Evolutionary conservation across 1,284 basidiomycete species (phyloP).

Genomic region (Microbotryum violaceum): DNA sequence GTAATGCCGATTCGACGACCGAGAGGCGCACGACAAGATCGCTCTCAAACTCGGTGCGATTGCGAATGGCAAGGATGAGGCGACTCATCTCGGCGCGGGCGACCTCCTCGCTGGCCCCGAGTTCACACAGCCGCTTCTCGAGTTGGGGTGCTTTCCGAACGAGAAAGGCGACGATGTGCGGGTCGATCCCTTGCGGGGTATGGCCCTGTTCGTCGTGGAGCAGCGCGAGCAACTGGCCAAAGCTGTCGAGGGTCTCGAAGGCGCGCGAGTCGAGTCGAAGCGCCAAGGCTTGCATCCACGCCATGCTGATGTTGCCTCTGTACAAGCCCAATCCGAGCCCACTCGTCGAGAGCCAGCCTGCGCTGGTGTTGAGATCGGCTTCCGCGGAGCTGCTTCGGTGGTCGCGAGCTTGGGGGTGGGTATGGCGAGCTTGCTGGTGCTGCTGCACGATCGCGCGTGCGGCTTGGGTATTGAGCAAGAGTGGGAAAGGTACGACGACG

Average conservation of each 20-base stretch:
- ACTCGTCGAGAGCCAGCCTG: neutral
- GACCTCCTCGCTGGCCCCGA: neutral
- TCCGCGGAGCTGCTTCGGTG: too few species aligned
- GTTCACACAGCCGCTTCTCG: neutral
- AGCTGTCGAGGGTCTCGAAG: neutral
- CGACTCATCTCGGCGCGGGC: neutral
- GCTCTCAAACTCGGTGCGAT: slow-evolving; percentile 2
- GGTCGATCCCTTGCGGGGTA: neutral
- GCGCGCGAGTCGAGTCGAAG: slow-evolving; percentile 1
- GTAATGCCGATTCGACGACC: slow-evolving; percentile 4
- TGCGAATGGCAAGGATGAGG: neutral
- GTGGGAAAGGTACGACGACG: neutral
- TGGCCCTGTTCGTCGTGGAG: neutral
- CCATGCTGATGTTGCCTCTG: slow-evolving; percentile 2
- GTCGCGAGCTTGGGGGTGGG: too few species aligned
- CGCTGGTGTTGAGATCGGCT: too few species aligned
- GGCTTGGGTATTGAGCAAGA: too few species aligned
- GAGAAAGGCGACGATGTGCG: slow-evolving; percentile 10
- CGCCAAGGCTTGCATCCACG: slow-evolving; percentile 24
- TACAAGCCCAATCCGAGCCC: slow-evolving; percentile 7
- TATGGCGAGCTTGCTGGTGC: too few species aligned
- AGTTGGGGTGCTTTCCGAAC: slow-evolving; percentile 6
- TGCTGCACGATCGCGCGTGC: too few species aligned
- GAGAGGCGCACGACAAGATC: slow-evolving; percentile 5
- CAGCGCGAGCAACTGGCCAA: neutral